A percentile compares a stretch with the other conserved stretches of the same genome.
Evolutionary conservation across 805 yeast species (phyloP).

Genomic region (Jamesozyma rosinii): DNA sequence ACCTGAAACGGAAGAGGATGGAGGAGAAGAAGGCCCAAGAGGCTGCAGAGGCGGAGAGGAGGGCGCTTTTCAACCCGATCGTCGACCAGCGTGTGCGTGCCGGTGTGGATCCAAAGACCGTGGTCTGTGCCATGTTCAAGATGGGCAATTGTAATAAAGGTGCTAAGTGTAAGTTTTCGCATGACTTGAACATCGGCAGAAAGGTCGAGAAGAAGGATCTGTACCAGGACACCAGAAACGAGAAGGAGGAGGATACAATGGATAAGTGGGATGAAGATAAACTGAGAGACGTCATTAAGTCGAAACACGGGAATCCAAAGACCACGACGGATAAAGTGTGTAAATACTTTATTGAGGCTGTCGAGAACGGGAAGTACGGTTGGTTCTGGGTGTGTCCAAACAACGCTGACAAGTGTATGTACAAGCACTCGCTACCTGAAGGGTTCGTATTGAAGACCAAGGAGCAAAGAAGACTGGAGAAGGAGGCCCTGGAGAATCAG

Average conservation of each 20-base stretch:
- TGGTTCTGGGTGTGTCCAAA: constrained; percentile 99
- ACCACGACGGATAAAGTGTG: constrained; percentile 94
- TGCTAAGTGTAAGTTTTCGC: constrained; percentile 80
- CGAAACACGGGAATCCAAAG: constrained; percentile 90
- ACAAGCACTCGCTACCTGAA: constrained; percentile 90
- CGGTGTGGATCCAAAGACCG: constrained; percentile 95
- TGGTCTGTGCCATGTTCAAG: constrained; percentile 83
- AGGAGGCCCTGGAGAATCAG: constrained; percentile 69
- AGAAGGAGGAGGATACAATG: constrained; percentile 78
- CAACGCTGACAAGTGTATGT: constrained; percentile 86
- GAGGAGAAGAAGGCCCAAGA: constrained; percentile 89
- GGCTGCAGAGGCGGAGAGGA: constrained; percentile 79
- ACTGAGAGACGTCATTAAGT: constrained; percentile 70
- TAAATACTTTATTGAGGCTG: constrained; percentile 90
- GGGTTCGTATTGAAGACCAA: constrained; percentile 95
- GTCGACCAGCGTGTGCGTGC: constrained; percentile 84
- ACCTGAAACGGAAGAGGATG: constrained; percentile 54
- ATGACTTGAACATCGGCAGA: constrained; percentile 76
- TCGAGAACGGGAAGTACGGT: constrained; percentile 93
- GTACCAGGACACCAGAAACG: constrained; percentile 74
- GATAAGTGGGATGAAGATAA: constrained; percentile 96
- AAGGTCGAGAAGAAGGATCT: constrained; percentile 84
- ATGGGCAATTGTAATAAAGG: constrained; percentile 80
- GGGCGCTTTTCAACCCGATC: constrained; percentile 57
- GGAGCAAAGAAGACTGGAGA: constrained; percentile 87